phyloP scores from a whole-genome alignment of 2,329 filamentous ascomycete species.

The Aspergillus sergii region DNA sequence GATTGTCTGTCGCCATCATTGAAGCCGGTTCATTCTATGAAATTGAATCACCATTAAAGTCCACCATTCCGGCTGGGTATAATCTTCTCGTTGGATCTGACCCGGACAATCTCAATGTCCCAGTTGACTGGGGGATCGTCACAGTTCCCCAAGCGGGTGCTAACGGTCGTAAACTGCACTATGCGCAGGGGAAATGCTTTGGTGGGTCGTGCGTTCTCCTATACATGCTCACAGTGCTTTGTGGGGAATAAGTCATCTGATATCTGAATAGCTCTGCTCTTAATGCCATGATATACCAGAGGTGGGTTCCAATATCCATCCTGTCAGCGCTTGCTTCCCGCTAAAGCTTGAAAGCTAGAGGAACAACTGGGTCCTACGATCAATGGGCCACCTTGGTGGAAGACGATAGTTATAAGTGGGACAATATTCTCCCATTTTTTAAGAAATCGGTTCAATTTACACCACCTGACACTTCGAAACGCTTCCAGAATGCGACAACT shows the following conservation, averaged over 20 bases:
- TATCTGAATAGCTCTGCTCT: conserved; percentile 16
- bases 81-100: conserved; percentile 24
- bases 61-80: conserved; percentile 24
- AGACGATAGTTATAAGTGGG: conserved; percentile 30
- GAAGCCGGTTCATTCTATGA: conserved; percentile 34
- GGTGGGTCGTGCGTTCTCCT: not conserved
- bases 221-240: not conserved
- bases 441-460: conserved; percentile 28
- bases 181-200: conserved; percentile 24
- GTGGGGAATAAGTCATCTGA: not conserved
- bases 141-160: conserved; percentile 20
- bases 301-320: conserved; percentile 20
- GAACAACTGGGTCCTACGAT: conserved; percentile 2
- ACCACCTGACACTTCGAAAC: conserved; percentile 19
- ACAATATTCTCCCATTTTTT: conserved; percentile 27
- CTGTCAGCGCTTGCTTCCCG: not conserved
- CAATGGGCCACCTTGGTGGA: conserved; percentile 38
- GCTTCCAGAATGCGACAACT: conserved; percentile 22
- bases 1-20: conserved; percentile 29
- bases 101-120: conserved; percentile 17
- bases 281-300: conserved; percentile 30
- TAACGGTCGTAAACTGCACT: conserved; percentile 19
- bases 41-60: conserved; percentile 27
- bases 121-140: conserved; percentile 26
- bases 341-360: not conserved